Conservation (phyloP, 164 flowering plant species). For the Vitis amurensis region DNA sequence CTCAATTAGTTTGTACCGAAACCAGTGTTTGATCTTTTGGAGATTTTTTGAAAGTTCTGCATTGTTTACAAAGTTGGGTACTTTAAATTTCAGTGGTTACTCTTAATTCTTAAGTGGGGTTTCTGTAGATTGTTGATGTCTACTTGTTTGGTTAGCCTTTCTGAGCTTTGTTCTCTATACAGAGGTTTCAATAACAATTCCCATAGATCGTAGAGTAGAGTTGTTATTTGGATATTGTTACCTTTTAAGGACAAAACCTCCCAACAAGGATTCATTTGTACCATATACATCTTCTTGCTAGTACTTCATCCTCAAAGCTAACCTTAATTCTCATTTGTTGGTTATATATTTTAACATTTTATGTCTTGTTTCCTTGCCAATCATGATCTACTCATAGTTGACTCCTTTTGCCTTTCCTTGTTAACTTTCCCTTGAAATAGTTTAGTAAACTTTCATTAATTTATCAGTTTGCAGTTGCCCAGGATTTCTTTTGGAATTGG, state of each 20-base stretch:
- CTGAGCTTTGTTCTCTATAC: background rate
- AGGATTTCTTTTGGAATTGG: no score
- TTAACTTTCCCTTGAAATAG: background rate
- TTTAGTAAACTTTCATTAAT: no score
- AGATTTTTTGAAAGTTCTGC: no score
- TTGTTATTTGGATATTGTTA: background rate
- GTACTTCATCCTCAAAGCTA: slow-evolving; percentile 1
- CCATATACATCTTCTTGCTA: slow-evolving; percentile 7
- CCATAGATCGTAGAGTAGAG: background rate
- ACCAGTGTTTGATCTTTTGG: no score
- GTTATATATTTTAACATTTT: background rate
- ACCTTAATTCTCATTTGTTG: background rate
- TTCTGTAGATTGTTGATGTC: no score
- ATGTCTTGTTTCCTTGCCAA: background rate
- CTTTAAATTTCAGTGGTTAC: no score
- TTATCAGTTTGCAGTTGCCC: no score
- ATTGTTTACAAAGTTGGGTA: no score
- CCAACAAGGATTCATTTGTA: slow-evolving; percentile 16
- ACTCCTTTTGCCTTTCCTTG: background rate
- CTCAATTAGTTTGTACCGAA: no score
- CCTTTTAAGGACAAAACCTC: background rate
- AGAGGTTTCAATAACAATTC: background rate
- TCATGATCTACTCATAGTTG: no score
- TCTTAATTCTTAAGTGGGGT: no score
- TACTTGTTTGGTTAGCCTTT: no score